Evolutionary conservation across 108 stramenopile species (phyloP), one percentile per base, ranked within the genome.

Genomic region (Pseudonitzschia multistriata): DNA sequence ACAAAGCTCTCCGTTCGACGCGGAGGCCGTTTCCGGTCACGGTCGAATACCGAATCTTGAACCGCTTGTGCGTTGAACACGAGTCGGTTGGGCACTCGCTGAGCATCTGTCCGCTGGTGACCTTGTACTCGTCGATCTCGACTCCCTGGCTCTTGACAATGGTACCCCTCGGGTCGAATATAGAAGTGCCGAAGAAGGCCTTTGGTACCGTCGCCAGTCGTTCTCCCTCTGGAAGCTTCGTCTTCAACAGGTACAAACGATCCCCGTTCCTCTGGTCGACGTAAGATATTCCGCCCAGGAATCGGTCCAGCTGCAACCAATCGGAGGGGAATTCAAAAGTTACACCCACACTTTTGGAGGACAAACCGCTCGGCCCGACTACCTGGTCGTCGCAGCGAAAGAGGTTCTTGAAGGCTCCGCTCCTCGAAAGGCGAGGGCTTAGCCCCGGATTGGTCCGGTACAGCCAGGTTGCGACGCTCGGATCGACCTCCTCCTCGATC

Each of bases 261-360:
- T 88, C 87, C 15, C 90, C 90, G 73, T 91, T 88, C 21, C 90
- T 70, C 70, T 91, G 90, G 76, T 91, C 90, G 29, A 91, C 90
- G 61, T 88, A 91, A 65, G 84, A 84, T 25, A 91, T 68, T 2
- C 87, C 87, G 17, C 90, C 90, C 13, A 80, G 71, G 21, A 77
- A 47, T 66, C 70, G 71, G 64, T 91, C 90, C 14, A 91, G 39
- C 68, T 91, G 90, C 8, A 88, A 77, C 90, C 90, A 91, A 71
- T 91, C 90, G 10, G 85, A 69, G 2, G 90, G 90, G 62, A 88
- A 91, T 69, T 83, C 82, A 60, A 82, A 80, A 19, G 40, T 54
- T 4, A 82, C 72, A 19, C 70, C 50, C 13, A 83, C 36, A 3
- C 67, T 29, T 36, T 52, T 34, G 13, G 29, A 19, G 40, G 10